These are phyloP conservation scores for Tolypocladium paradoxum DNA, from an alignment of 2,329 filamentous ascomycete genomes.

Conservation along the genomic window DNA sequence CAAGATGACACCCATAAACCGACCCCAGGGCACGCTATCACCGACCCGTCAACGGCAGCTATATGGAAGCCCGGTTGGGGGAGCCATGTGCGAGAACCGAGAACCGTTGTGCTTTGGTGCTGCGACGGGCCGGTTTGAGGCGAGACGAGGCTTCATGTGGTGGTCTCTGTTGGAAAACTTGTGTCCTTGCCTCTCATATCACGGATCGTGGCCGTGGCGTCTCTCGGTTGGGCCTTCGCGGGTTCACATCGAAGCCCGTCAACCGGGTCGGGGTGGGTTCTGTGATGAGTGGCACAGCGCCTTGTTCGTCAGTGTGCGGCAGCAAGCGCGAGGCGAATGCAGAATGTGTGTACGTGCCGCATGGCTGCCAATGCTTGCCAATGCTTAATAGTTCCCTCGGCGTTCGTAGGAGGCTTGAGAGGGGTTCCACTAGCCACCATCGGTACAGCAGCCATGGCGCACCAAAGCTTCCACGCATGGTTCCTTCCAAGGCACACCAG, in stretches of 20 bases:
- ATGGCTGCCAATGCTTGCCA: not conserved
- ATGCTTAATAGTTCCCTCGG: too few species aligned
- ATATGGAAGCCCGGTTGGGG: not conserved
- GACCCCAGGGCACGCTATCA: not conserved
- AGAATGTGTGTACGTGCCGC: not conserved
- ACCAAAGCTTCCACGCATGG: not conserved
- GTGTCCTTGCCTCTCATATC: not conserved
- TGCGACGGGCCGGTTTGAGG: not conserved
- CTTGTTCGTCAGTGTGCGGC: not conserved
- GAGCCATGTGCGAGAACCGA: not conserved
- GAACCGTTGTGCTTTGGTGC: not conserved
- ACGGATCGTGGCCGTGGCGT: slow-evolving; percentile 3
- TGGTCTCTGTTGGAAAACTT: not conserved
- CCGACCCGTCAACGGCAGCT: not conserved
- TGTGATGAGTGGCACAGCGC: not conserved
- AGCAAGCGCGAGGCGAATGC: too few species aligned
- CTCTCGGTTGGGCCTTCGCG: slow-evolving; percentile 1
- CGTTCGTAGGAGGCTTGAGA: not conserved
- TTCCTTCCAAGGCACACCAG: not conserved
- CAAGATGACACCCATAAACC: not conserved
- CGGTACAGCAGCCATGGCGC: not conserved
- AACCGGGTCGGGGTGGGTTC: not conserved
- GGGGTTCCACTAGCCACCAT: not conserved
- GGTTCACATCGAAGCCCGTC: not conserved
- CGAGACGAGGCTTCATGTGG: not conserved